Percentiles rank a stretch among this genome's conserved stretches.
Evolutionary conservation across 768 basidiomycete genomes (phyloP).

Genomic region (Cystofilobasidium ferigula): DNA sequence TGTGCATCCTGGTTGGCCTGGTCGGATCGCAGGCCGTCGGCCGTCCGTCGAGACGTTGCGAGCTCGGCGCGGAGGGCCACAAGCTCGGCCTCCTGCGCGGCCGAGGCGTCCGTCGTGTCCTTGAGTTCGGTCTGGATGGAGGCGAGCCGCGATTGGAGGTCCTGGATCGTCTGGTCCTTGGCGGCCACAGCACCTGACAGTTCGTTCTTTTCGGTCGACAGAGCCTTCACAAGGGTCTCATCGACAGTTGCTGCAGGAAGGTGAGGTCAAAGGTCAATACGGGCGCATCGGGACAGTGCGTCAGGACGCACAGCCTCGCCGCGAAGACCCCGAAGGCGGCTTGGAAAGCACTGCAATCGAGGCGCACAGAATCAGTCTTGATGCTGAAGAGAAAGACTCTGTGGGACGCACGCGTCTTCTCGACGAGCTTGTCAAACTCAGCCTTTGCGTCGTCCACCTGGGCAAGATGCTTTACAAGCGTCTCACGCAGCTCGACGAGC

Average conservation of each 20-base stretch:
- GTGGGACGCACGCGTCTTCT: conserved; percentile 58
- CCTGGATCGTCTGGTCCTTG: background rate
- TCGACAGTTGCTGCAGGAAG: background rate
- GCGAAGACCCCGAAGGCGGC: background rate
- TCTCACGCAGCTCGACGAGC: conserved; percentile 51
- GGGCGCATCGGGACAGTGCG: background rate
- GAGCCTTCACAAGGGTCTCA: background rate
- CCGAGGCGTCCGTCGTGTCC: background rate
- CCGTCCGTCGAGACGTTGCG: background rate
- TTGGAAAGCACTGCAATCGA: background rate
- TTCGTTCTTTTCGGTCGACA: background rate
- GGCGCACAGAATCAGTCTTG: background rate
- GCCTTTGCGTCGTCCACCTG: conserved; percentile 71
- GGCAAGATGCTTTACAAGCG: conserved; percentile 57
- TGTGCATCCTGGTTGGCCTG: conserved; percentile 1
- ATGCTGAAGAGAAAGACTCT: background rate
- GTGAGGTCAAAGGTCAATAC: background rate
- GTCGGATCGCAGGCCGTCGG: conserved; percentile 4
- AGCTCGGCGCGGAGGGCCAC: conserved; percentile 8
- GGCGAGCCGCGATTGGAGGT: background rate
- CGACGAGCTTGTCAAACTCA: conserved; percentile 75
- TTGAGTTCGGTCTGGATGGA: background rate
- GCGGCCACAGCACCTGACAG: background rate
- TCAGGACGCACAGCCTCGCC: background rate
- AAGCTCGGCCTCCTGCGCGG: background rate